Evolutionary conservation across 441 rosid genomes (phyloP).

Genomic region (Jatropha podagrica): DNA sequence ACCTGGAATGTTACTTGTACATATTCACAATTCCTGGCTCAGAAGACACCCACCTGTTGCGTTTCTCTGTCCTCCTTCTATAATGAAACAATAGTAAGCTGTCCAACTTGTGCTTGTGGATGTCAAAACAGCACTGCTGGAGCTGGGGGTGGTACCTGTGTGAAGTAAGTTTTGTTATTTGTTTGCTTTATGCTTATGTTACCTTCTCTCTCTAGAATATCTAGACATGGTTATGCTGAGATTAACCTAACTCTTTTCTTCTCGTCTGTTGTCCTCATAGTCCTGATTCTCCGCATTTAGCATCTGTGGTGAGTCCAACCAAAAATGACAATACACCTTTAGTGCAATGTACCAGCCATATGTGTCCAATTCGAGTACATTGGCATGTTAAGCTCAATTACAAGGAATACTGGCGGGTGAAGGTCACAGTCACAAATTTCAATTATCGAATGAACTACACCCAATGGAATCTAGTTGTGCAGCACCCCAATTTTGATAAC

Average conservation of each 20-base stretch:
- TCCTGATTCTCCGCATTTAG: conserved; percentile 52
- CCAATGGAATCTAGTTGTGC: conserved; percentile 77
- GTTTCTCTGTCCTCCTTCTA: conserved; percentile 91
- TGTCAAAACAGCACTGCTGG: conserved; percentile 54
- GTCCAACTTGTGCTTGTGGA: conserved; percentile 89
- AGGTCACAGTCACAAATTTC: conserved; percentile 77
- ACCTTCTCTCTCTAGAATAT: conserved; percentile 38
- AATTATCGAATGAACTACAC: conserved; percentile 78
- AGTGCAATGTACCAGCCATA: conserved; percentile 76
- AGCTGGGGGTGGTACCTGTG: conserved; percentile 52
- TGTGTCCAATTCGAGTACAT: conserved; percentile 89
- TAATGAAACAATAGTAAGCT: conserved; percentile 64
- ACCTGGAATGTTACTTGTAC: conserved; percentile 95
- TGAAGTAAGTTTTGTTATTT: conserved; percentile 55
- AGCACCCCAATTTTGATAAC: conserved; percentile 90
- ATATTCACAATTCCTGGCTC: conserved; percentile 83
- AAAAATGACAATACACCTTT: conserved; percentile 56
- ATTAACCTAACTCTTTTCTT: not conserved
- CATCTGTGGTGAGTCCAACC: conserved; percentile 49
- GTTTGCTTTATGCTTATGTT: not conserved
- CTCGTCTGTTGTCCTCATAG: conserved; percentile 32
- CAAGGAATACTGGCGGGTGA: conserved; percentile 89
- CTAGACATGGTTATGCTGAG: conserved; percentile 14
- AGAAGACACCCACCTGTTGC: conserved; percentile 77
- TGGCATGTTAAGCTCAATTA: conserved; percentile 92